phyloP scores from a whole-genome alignment of 1,139 yeast genomes.

The Lodderomyces elongisporus region DNA sequence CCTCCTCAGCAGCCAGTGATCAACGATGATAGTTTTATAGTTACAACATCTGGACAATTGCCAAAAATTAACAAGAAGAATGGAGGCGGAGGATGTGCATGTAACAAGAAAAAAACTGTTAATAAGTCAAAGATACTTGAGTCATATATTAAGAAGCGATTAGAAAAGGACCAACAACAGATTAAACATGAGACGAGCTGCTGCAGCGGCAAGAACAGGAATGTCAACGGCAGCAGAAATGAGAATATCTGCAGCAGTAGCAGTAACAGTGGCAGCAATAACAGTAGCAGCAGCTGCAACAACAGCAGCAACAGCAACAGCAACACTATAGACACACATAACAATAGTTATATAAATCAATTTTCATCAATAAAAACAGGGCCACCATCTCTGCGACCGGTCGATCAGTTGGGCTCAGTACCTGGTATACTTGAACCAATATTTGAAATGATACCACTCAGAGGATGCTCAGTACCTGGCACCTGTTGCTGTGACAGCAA shows the following conservation, averaged over 20 bases:
- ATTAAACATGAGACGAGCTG: too few relatives aligned
- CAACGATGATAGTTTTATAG: slow-evolving; percentile 32
- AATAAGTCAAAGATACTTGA: slow-evolving; percentile 36
- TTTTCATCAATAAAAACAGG: too few relatives aligned
- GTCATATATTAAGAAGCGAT: slow-evolving; percentile 26
- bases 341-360: too few relatives aligned
- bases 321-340: not conserved
- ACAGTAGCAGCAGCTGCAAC: not conserved
- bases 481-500: slow-evolving; percentile 45
- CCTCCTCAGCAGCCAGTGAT: slow-evolving; percentile 25
- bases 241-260: slow-evolving; percentile 3
- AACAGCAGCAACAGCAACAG: slow-evolving; percentile 1
- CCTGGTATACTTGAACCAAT: too few relatives aligned
- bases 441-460: slow-evolving; percentile 25
- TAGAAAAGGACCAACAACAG: slow-evolving; percentile 6
- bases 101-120: slow-evolving; percentile 19
- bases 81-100: slow-evolving; percentile 19
- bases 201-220: slow-evolving; percentile 1
- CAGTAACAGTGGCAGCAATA: too few relatives aligned
- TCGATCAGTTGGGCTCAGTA: too few relatives aligned
- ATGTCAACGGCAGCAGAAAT: not conserved
- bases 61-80: slow-evolving; percentile 16
- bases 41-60: slow-evolving; percentile 30
- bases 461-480: slow-evolving; percentile 46
- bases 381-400: too few relatives aligned